These are phyloP conservation scores for Calonectria hawksworthii DNA, from an alignment of 2,329 filamentous ascomycete species.

Conservation along the genomic window DNA sequence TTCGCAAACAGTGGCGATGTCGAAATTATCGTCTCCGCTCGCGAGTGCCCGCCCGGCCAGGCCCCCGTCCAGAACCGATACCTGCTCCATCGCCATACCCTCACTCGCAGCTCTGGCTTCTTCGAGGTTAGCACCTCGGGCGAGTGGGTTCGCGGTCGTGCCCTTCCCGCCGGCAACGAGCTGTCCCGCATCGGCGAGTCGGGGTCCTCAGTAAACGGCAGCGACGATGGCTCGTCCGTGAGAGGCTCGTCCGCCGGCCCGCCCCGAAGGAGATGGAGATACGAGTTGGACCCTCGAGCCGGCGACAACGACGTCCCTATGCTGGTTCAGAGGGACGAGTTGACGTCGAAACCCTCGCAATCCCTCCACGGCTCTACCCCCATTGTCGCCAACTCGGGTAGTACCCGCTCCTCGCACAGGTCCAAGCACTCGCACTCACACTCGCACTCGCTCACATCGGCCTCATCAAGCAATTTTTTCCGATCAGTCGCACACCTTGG, in stretches of 20 bases:
- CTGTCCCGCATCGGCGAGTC: constrained; percentile 67
- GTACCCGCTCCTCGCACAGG: constrained; percentile 54
- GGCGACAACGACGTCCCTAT: constrained; percentile 86
- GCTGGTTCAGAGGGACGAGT: constrained; percentile 82
- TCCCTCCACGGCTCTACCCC: constrained; percentile 51
- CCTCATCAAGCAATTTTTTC: constrained; percentile 73
- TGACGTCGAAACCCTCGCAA: constrained; percentile 35
- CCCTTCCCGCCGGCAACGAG: constrained; percentile 55
- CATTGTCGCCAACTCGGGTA: constrained; percentile 56
- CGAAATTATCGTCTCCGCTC: constrained; percentile 83
- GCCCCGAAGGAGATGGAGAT: constrained; percentile 79
- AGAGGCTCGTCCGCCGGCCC: constrained; percentile 23
- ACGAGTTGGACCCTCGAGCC: constrained; percentile 85
- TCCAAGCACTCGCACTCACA: constrained; percentile 44
- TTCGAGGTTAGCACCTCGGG: constrained; percentile 89
- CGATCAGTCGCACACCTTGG: constrained; percentile 88
- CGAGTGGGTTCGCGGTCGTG: constrained; percentile 71
- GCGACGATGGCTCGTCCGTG: constrained; percentile 39
- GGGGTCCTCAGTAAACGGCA: constrained; percentile 37
- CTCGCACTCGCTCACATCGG: constrained; percentile 67
- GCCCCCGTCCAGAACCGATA: constrained; percentile 78
- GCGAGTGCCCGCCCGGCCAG: constrained; percentile 49
- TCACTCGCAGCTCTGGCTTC: constrained; percentile 92
- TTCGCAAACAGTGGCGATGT: constrained; percentile 94
- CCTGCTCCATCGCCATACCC: constrained; percentile 86